These are phyloP conservation scores for Phialocephala sp. DNA, from an alignment of 2,329 filamentous ascomycete species.

Conservation along the genomic window DNA sequence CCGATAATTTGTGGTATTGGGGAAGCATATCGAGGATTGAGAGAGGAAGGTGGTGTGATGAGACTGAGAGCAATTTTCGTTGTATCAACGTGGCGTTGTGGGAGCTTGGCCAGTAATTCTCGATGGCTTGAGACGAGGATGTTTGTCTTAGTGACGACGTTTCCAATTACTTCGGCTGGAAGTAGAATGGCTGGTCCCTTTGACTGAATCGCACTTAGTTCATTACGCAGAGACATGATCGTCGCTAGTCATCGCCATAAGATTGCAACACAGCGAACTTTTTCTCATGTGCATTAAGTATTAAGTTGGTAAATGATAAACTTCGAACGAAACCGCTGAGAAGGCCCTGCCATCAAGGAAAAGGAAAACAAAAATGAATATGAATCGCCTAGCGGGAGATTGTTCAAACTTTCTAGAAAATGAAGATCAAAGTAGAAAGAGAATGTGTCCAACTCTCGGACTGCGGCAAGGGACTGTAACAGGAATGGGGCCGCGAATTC, in stretches of 20 bases:
- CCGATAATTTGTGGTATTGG: neutral
- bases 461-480: constrained; percentile 9
- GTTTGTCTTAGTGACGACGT: constrained; percentile 29
- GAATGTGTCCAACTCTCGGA: neutral
- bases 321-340: neutral
- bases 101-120: constrained; percentile 30
- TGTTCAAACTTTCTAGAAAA: neutral
- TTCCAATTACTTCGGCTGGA: constrained; percentile 23
- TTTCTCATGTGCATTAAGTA: neutral
- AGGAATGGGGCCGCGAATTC: constrained; percentile 3
- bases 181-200: constrained; percentile 21
- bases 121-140: constrained; percentile 25
- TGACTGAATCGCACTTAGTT: constrained; percentile 15
- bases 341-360: neutral
- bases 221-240: constrained; percentile 13
- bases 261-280: neutral
- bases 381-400: neutral
- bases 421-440: neutral
- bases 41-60: constrained; percentile 9
- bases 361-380: neutral
- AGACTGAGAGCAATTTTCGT: neutral
- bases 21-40: neutral
- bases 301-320: neutral
- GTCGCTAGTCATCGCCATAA: constrained; percentile 1
- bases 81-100: constrained; percentile 5